Evolutionary conservation across 2,329 filamentous ascomycete genomes (phyloP), one percentile per base, ranked within the genome.

Genomic region (Coniochaeta sp.): DNA sequence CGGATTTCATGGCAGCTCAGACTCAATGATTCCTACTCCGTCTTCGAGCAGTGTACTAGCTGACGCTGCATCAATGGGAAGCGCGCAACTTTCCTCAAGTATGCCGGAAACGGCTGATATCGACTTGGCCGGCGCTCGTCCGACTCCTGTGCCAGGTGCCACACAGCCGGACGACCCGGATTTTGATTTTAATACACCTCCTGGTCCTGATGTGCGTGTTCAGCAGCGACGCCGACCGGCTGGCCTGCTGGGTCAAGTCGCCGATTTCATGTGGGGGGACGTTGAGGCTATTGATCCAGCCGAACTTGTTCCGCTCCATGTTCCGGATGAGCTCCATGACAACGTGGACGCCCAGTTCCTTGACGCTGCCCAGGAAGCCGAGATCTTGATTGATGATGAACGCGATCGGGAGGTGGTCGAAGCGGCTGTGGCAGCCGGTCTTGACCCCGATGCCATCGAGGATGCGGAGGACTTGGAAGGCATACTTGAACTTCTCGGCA

Each of bases 401-500:
- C 78, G 77, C 44, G 82, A 85, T 60, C 81, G 77, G 16, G 86
- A 88, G 61, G 83, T 84, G 1, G 78, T 84, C 24, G 85, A 85
- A 58, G 88, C 83, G 52, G 87, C 84, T n/a, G 82, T 81, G 22
- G 85, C 83, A 57, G 86, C 84, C 17, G 89, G 83, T 9, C 77
- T 93, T 38, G 91, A 96, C 59, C 82, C 85, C 59, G 88, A 90
- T 66, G 89, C 87, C 11, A 82, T 91, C 47, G 90, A 93, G 50
- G 89, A 97, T 66, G 90, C 90, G 11, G 95, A 99, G 74, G 95
- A 99, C 69, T 86, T 99, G 17, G 95, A 99, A 71, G 95, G 95
- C 0, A 90, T 99, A 58, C 87, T 99, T 79, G 95, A 99, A 72
- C 84, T 99, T 17, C 89, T 99, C 62, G 95, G 95, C 40, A 96